Conservation (phyloP, 2,329 filamentous ascomycete species). For the Biscogniauxia mediterranea region DNA sequence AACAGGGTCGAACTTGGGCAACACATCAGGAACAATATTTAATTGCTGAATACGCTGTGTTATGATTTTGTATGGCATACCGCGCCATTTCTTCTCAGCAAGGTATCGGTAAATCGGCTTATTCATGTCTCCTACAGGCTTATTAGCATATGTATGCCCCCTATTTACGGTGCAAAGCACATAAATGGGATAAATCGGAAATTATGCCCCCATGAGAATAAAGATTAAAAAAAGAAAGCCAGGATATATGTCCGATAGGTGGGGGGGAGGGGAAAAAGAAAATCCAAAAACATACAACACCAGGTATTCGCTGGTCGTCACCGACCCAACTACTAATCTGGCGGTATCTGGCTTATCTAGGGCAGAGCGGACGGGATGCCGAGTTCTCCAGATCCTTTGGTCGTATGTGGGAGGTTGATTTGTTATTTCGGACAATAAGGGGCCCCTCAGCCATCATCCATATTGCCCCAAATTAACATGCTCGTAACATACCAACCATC, state of each 20-base stretch:
- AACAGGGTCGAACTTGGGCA: constrained; percentile 74
- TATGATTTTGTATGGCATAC: constrained; percentile 75
- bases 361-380: constrained; percentile 21
- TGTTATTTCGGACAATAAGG: constrained; percentile 9
- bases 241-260: not conserved
- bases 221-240: not conserved
- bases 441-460: not conserved
- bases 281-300: constrained; percentile 11
- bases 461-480: not conserved
- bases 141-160: constrained; percentile 16
- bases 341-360: constrained; percentile 10
- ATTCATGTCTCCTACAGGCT: constrained; percentile 76
- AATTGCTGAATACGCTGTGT: constrained; percentile 85
- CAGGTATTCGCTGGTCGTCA: constrained; percentile 7
- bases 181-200: not conserved
- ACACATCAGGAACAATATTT: constrained; percentile 81
- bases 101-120: constrained; percentile 95
- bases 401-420: constrained; percentile 12
- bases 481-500: not conserved
- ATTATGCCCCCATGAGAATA: not conserved
- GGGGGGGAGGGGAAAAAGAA: constrained; percentile 4
- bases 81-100: constrained; percentile 82
- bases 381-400: constrained; percentile 19
- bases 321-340: constrained; percentile 6
- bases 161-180: not conserved